Evolutionary conservation across 108 stramenopile genomes (phyloP).

Genomic region (Ochromonas danica): DNA sequence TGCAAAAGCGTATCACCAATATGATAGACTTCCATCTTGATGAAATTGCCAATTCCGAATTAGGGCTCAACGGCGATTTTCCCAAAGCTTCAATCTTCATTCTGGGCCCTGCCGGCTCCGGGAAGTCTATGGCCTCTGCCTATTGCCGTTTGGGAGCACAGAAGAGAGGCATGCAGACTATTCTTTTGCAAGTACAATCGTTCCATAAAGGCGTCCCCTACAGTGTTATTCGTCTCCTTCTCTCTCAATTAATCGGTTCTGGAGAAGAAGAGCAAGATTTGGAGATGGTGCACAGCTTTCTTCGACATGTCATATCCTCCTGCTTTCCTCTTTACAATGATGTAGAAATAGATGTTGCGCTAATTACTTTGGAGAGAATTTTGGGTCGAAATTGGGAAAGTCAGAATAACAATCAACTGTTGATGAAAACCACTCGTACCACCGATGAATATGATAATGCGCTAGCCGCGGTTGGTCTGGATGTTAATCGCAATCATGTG

Average conservation of each 20-base stretch:
- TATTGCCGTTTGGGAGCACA: neutral
- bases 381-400: no score
- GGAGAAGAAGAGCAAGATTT: neutral
- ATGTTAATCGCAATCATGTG: no score
- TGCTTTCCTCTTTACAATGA: no score
- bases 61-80: neutral
- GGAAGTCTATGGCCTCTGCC: neutral
- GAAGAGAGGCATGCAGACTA: neutral
- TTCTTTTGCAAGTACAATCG: neutral
- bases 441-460: no score
- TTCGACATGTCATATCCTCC: no score
- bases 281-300: no score
- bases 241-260: constrained; percentile 3
- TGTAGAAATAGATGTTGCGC: no score
- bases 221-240: neutral
- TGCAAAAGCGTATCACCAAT: neutral
- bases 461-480: no score
- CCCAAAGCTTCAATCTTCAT: no score
- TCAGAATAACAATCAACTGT: no score
- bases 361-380: no score
- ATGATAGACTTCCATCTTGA: neutral
- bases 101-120: neutral
- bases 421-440: no score
- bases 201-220: neutral
- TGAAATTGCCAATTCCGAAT: neutral